These are phyloP conservation scores for Talaromyces wortmannii DNA, from an alignment of 495 filamentous ascomycete genomes.

Conservation along the genomic window DNA sequence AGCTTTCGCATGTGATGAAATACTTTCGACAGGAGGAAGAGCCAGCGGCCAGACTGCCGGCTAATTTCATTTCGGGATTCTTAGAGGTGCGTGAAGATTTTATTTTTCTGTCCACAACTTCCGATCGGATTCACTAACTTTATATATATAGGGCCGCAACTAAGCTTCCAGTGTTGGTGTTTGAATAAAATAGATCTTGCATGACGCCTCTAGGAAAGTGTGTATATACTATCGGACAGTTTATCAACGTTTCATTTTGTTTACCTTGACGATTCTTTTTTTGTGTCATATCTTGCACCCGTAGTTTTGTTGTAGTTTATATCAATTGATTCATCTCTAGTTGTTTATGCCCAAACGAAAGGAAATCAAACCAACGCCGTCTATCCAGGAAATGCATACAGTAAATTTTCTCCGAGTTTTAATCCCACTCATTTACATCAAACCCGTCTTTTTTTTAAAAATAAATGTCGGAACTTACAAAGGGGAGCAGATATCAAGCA, in stretches of 20 bases:
- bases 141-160: slow-evolving; percentile 27
- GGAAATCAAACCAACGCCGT: not conserved
- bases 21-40: slow-evolving; percentile 93
- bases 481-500: slow-evolving; percentile 11
- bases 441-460: not conserved
- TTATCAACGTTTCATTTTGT: too few species aligned
- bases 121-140: not conserved
- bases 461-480: too few species aligned
- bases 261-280: too few species aligned
- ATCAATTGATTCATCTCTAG: too few species aligned
- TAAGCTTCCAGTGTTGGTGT: slow-evolving; percentile 14
- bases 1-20: slow-evolving; percentile 91
- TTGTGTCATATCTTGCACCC: too few species aligned
- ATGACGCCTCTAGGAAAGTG: not conserved
- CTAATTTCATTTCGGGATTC: slow-evolving; percentile 87
- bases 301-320: too few species aligned
- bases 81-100: slow-evolving; percentile 58
- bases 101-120: not conserved
- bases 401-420: not conserved
- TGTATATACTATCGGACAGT: not conserved
- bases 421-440: not conserved
- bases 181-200: not conserved
- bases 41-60: slow-evolving; percentile 65
- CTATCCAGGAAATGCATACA: slow-evolving; percentile 1
- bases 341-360: too few species aligned